Evolutionary conservation across 2,329 filamentous ascomycete species (phyloP).

Genomic region (Madurella mycetomatis): DNA sequence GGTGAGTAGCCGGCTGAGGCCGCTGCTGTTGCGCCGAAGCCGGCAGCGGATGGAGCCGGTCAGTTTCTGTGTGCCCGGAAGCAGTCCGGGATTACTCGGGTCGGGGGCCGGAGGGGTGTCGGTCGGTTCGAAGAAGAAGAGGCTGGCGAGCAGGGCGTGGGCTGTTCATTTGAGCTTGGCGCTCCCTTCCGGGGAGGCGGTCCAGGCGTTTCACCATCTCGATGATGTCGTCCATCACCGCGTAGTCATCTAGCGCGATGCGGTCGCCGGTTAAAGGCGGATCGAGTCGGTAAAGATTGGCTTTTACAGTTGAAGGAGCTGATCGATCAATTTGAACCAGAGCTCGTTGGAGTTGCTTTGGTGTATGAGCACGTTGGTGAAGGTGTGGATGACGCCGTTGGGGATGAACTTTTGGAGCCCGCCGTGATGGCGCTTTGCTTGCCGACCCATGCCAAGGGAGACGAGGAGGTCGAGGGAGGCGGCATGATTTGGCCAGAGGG

Average conservation of each 20-base stretch:
- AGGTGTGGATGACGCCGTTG: conserved; percentile 1
- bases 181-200: not conserved
- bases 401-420: not conserved
- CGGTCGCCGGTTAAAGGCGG: not conserved
- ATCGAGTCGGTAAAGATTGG: conserved; percentile 6
- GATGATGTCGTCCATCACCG: conserved; percentile 2
- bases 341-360: not conserved
- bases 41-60: conserved; percentile 9
- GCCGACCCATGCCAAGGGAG: conserved; percentile 8
- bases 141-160: conserved; percentile 6
- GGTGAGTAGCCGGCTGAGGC: not conserved
- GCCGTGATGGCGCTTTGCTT: not conserved
- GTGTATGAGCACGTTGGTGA: not conserved
- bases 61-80: not conserved
- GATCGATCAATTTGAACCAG: too few species aligned
- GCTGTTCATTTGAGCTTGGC: conserved; percentile 23
- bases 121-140: conserved; percentile 16
- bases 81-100: not conserved
- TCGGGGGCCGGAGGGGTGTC: not conserved
- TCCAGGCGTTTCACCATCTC: not conserved
- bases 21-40: not conserved
- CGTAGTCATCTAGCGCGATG: conserved; percentile 6
- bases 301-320: not conserved
- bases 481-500: conserved; percentile 2
- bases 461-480: conserved; percentile 10